A percentile compares a stretch with the other conserved stretches of the same genome.
Conservation (phyloP, 202 grass and related monocot genomes). For the Digitaria exilis region DNA sequence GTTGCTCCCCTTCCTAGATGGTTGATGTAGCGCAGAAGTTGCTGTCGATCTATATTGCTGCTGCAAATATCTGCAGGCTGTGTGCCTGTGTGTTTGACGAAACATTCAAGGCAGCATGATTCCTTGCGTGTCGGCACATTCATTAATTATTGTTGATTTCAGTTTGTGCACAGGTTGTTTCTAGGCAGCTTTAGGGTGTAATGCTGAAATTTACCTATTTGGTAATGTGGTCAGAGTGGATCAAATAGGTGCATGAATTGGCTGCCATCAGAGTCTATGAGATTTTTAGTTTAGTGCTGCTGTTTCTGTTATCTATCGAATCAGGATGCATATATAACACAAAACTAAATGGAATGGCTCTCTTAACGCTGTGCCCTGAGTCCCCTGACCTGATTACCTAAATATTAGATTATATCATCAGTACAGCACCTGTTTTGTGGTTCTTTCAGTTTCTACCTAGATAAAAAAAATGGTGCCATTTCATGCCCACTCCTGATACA, state of each 20-base stretch:
- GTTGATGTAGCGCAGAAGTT: not conserved
- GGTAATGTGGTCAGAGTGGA: not conserved
- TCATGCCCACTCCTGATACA: constrained; percentile 1
- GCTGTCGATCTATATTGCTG: not conserved
- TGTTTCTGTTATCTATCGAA: not conserved
- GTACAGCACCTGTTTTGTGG: not conserved
- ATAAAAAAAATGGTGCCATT: not conserved
- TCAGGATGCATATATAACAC: not conserved
- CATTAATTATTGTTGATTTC: not conserved
- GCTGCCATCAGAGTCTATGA: not conserved
- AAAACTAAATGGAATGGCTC: no score
- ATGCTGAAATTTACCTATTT: not conserved
- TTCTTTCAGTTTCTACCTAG: constrained; percentile 23
- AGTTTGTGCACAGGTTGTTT: no score
- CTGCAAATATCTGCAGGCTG: not conserved
- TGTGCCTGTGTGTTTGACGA: not conserved
- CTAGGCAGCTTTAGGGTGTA: not conserved
- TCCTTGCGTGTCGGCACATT: not conserved
- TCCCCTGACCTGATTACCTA: no score
- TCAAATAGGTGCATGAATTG: constrained; percentile 4
- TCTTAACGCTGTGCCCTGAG: no score
- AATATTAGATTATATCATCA: not conserved
- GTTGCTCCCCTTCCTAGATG: constrained; percentile 10
- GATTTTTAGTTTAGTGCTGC: not conserved
- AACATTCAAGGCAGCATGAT: no score